Conservation (phyloP, 192 early-diverging fungal genomes). For the Oehlia diaphana region DNA sequence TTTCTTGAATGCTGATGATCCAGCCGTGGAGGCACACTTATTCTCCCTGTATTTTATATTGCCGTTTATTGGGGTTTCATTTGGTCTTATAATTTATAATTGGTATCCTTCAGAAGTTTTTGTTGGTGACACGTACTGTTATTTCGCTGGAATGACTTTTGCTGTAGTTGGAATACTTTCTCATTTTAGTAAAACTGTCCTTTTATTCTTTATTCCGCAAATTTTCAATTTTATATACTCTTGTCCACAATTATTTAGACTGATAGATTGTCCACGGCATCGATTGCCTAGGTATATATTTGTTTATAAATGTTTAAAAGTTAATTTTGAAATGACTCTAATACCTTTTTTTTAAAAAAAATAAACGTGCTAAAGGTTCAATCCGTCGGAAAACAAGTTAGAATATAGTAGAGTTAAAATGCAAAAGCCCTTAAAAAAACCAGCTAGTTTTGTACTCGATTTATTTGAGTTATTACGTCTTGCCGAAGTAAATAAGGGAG, state of each 20-base stretch:
- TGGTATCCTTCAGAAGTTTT: conserved; percentile 92
- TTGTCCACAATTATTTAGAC: conserved; percentile 87
- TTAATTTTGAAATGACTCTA: conserved; percentile 33
- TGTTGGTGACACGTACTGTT: conserved; percentile 96
- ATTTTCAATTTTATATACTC: conserved; percentile 98
- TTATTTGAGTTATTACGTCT: conserved; percentile 26
- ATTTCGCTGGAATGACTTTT: conserved; percentile 99
- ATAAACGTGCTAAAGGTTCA: conserved; percentile 17
- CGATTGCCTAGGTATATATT: conserved; percentile 76
- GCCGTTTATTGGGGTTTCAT: conserved; percentile 87
- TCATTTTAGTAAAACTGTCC: conserved; percentile 90
- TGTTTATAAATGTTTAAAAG: conserved; percentile 20
- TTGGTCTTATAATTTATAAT: conserved; percentile 83
- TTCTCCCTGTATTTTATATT: conserved; percentile 90
- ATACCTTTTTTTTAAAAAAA: conserved; percentile 21
- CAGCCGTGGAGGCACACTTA: conserved; percentile 77
- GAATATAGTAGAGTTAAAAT: neutral
- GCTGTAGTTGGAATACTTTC: conserved; percentile 94
- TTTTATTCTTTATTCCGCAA: conserved; percentile 95
- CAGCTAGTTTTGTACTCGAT: conserved; percentile 23
- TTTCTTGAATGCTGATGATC: conserved; percentile 57
- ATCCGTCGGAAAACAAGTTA: conserved; percentile 24
- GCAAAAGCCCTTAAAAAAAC: conserved; percentile 9
- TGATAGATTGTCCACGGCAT: conserved; percentile 96
- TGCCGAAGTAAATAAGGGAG: conserved; percentile 18